Conservation (phyloP, 2,329 filamentous ascomycete genomes). For the Fusarium proliferatum region DNA sequence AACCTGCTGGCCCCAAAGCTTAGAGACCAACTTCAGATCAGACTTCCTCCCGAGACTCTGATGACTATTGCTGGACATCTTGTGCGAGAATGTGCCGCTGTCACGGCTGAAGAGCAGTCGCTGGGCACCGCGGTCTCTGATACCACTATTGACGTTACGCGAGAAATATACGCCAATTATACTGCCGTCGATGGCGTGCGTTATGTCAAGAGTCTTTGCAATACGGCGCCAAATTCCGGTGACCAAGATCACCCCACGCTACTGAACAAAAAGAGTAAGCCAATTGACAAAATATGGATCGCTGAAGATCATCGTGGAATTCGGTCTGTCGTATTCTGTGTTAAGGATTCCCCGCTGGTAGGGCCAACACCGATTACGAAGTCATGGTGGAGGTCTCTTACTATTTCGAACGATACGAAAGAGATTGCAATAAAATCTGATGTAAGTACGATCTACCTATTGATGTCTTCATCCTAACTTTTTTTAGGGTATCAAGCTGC, state of each 20-base stretch:
- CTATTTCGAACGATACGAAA: background rate
- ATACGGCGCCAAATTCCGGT: fast-evolving
- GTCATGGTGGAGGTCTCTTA: background rate
- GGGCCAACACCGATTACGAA: background rate
- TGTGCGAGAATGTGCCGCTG: background rate
- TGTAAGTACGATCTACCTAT: fast-evolving
- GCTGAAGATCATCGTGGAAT: background rate
- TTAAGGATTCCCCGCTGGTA: fast-evolving
- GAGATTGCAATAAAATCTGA: background rate
- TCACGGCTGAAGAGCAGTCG: background rate
- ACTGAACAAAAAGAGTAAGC: fast-evolving
- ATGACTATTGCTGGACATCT: background rate
- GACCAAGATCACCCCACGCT: fast-evolving
- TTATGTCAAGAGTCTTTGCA: background rate
- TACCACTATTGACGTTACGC: background rate
- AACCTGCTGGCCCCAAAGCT: background rate
- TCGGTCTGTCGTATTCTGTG: background rate
- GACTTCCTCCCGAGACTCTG: background rate
- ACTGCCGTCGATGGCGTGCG: background rate
- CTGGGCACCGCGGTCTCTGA: background rate
- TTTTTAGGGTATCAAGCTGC: background rate
- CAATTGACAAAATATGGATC: background rate
- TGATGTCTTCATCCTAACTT: background rate
- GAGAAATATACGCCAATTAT: background rate
- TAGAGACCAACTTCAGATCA: background rate